A percentile compares a stretch with the other conserved stretches of the same genome.
Evolutionary conservation across 805 yeast genomes (phyloP).

Genomic region (Saturnispora sanitii): DNA sequence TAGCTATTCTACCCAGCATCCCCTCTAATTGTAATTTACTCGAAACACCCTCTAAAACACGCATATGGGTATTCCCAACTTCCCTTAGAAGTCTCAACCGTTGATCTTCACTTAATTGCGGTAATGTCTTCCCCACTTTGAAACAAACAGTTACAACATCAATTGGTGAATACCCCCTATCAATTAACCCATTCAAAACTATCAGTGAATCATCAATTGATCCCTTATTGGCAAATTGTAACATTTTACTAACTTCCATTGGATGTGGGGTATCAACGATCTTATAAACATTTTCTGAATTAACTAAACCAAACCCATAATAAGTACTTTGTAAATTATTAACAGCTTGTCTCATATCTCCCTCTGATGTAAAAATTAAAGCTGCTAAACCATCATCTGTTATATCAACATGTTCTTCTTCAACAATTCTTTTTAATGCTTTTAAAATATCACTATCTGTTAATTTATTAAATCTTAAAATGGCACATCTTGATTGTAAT

Average conservation of each 20-base stretch:
- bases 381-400: conserved; percentile 91
- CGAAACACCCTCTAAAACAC: conserved; percentile 87
- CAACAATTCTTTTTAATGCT: conserved; percentile 61
- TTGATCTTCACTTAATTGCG: conserved; percentile 45
- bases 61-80: conserved; percentile 86
- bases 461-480: conserved; percentile 71
- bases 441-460: conserved; percentile 78
- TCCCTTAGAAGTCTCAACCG: conserved; percentile 73
- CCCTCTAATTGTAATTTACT: conserved; percentile 82
- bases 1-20: conserved; percentile 31
- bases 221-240: conserved; percentile 28
- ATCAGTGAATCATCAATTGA: conserved; percentile 56
- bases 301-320: conserved; percentile 89
- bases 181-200: conserved; percentile 65
- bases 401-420: conserved; percentile 62
- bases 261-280: conserved; percentile 98
- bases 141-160: conserved; percentile 89
- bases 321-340: conserved; percentile 90
- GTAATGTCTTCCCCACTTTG: conserved; percentile 69
- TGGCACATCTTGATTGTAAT: conserved; percentile 91
- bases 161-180: conserved; percentile 83
- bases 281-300: conserved; percentile 84
- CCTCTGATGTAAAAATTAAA: conserved; percentile 88
- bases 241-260: conserved; percentile 62
- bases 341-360: conserved; percentile 97